phyloP scores from a whole-genome alignment of 2,329 filamentous ascomycete genomes.

The Juglanconis juglandina region DNA sequence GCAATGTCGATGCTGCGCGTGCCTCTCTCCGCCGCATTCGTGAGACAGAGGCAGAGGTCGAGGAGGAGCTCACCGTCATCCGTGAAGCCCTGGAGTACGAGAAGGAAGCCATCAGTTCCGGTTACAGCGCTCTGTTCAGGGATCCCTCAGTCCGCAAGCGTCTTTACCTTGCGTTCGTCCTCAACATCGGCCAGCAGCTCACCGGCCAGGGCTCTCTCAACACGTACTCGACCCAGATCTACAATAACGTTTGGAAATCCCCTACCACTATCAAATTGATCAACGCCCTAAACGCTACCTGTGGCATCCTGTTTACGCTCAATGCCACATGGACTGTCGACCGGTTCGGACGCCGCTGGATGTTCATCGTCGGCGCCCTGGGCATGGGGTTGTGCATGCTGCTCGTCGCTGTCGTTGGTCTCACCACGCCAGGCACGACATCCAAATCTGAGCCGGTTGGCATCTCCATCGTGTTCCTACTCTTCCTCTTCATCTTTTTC shows the following conservation, averaged over 20 bases:
- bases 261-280: conserved; percentile 64
- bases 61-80: conserved; percentile 63
- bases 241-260: conserved; percentile 64
- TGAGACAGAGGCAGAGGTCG: conserved; percentile 61
- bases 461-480: conserved; percentile 61
- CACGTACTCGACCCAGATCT: conserved; percentile 70
- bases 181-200: conserved; percentile 70
- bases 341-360: conserved; percentile 66
- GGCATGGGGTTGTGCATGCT: conserved; percentile 72
- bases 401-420: conserved; percentile 47
- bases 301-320: conserved; percentile 68
- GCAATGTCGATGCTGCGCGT: conserved; percentile 59
- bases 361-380: conserved; percentile 64
- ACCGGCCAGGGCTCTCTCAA: conserved; percentile 71
- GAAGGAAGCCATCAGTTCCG: conserved; percentile 62
- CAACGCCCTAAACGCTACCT: conserved; percentile 71
- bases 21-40: conserved; percentile 57
- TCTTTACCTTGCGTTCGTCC: conserved; percentile 59
- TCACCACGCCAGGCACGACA: conserved; percentile 47
- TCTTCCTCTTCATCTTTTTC: conserved; percentile 62
- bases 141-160: conserved; percentile 66
- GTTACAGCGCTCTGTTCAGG: conserved; percentile 66
- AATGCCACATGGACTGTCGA: conserved; percentile 73
- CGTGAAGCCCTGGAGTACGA: conserved; percentile 69
- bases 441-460: conserved; percentile 56